Conservation (phyloP, 2,329 filamentous ascomycete genomes). For the Verticillium nubilum region DNA sequence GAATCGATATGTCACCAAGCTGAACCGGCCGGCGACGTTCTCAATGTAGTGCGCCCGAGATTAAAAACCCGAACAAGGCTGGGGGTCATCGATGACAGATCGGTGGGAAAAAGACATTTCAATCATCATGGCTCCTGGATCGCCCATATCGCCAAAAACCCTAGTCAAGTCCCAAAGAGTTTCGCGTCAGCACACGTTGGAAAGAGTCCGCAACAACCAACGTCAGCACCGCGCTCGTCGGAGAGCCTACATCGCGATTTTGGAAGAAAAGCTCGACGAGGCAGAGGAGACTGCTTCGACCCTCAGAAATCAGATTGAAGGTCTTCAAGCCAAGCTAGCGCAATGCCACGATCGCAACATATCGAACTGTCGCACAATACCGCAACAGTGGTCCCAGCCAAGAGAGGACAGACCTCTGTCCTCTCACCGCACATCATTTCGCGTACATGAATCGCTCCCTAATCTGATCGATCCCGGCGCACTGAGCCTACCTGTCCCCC, state of each 20-base stretch:
- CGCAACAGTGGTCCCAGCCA: background rate
- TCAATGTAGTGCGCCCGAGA: background rate
- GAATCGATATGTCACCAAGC: no score
- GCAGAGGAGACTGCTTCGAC: no score
- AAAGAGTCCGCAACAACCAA: conserved; percentile 44
- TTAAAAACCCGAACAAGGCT: no score
- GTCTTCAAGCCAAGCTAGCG: background rate
- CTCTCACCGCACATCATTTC: no score
- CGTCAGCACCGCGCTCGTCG: conserved; percentile 41
- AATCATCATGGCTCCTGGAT: background rate
- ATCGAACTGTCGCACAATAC: background rate
- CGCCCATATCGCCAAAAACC: background rate
- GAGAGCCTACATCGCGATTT: conserved; percentile 29
- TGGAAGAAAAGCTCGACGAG: conserved; percentile 22
- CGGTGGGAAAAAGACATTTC: background rate
- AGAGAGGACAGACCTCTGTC: no score
- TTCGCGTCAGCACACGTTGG: conserved; percentile 20
- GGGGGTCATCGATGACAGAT: conserved; percentile 1
- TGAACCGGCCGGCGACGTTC: background rate
- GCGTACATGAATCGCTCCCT: no score
- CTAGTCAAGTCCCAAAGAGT: background rate
- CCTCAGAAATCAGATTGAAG: background rate
- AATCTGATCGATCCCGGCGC: no score
- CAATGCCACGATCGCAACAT: background rate
- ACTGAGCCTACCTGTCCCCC: no score